Base-by-base conservation (phyloP, 116 monocot species). In the Cymodocea nodosa region DNA sequence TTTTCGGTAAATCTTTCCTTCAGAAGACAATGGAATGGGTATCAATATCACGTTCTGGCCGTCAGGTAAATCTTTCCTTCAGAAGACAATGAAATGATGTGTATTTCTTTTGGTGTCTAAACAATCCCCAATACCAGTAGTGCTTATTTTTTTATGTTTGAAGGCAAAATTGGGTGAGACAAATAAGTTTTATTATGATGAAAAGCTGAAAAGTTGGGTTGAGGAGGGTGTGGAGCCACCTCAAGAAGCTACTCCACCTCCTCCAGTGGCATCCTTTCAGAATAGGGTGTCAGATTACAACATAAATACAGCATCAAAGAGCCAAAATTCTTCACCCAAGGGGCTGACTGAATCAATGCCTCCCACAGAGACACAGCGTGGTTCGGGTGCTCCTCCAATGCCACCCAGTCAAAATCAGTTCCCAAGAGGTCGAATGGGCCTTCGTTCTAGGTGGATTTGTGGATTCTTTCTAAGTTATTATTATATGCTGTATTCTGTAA, bases 131-230 rank as follows among this genome's bases (percentile, higher is more conserved):
- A 18, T 63, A 16, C 48, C 20, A 44, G 18, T 19, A n/a, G 44
- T 12, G 0, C 35, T 24, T 60, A 13, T n/a, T 1, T 1, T 12
- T 63, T 40, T 37, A 39, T 35, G 17, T 11, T 15, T 51, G 19
- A 50, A 98, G 98, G 98, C 92, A 51, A 98, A 92, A 74, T 66
- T 98, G 53, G 98, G 98, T 23, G 85, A 98, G 62, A 77, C 53
- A 44, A 98, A 98, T 75, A 98, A 86, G 73, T 98, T 98, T 67
- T 97, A 88, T 74, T 97, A 91, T 68, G 88, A 97, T 68, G 88
- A 97, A 62, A 97, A 91, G 39, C 76, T 98, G 51, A 98, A 92
- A 75, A 82, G 85, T 63, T 98, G 98, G 98, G 92, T 98, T 63
- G 98, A 98, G 73, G 92, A 98, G 71, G 98, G 98, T 50, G 79